A percentile compares a stretch with the other conserved stretches of the same genome.
These are phyloP conservation scores for Strobilomyces dryophilus DNA, from an alignment of 768 basidiomycete genomes.

Conservation along the genomic window DNA sequence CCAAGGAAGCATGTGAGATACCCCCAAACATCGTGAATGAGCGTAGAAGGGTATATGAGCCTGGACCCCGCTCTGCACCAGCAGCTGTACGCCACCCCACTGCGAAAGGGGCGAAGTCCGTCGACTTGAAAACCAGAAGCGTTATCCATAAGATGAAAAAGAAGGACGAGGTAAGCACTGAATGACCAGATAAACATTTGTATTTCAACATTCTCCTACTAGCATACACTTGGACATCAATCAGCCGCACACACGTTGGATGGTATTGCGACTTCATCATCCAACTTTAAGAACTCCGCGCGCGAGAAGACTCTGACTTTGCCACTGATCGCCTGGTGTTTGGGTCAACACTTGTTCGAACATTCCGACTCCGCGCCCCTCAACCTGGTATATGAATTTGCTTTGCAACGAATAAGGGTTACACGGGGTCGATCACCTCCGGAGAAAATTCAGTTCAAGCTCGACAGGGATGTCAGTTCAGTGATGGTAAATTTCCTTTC, in stretches of 20 bases:
- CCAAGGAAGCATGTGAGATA: constrained; percentile 11
- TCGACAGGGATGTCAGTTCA: constrained; percentile 11
- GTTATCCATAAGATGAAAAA: constrained; percentile 21
- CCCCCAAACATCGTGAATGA: constrained; percentile 16
- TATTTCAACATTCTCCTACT: constrained; percentile 4
- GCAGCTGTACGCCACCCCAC: constrained; percentile 4
- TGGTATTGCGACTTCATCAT: constrained; percentile 26
- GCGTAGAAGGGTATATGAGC: constrained; percentile 10
- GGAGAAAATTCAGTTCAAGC: constrained; percentile 12
- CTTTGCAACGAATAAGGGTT: constrained; percentile 8
- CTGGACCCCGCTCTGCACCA: neutral
- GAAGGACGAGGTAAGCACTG: constrained; percentile 21
- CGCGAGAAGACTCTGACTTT: constrained; percentile 6
- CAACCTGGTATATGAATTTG: constrained; percentile 11
- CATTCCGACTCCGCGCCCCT: constrained; percentile 11
- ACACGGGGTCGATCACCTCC: constrained; percentile 7
- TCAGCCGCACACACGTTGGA: constrained; percentile 7
- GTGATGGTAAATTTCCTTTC: constrained; percentile 13
- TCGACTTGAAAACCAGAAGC: constrained; percentile 5
- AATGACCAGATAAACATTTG: neutral
- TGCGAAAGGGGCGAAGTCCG: neutral
- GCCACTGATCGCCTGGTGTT: constrained; percentile 27
- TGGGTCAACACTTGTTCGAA: constrained; percentile 20
- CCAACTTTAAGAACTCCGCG: constrained; percentile 18
- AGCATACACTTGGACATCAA: constrained; percentile 3